These are phyloP conservation scores for Polychytrium aggregatum DNA, from an alignment of 192 early-diverging fungal genomes.

Conservation along the genomic window DNA sequence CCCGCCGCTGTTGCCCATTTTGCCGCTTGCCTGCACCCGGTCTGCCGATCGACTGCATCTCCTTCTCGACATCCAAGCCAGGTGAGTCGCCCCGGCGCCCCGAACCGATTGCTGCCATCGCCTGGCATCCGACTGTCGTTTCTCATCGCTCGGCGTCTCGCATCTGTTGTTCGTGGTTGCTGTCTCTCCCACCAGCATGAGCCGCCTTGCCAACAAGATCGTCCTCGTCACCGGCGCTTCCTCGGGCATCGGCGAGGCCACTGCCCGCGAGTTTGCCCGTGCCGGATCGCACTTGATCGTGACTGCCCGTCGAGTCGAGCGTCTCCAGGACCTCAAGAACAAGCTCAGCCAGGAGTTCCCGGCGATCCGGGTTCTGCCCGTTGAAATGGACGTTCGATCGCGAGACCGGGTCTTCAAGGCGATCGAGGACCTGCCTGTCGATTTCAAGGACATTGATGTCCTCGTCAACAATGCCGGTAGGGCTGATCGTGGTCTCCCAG, in stretches of 20 bases:
- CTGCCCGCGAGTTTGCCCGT: conserved; percentile 54
- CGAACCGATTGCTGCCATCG: too few species aligned
- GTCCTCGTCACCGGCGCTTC: conserved; percentile 57
- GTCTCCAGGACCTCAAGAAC: conserved; percentile 43
- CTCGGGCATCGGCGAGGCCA: conserved; percentile 61
- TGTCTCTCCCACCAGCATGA: too few species aligned
- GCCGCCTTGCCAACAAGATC: too few species aligned
- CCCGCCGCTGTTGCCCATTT: too few species aligned
- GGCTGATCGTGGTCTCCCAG: too few species aligned
- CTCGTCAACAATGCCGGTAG: conserved; percentile 81
- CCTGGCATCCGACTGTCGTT: too few species aligned
- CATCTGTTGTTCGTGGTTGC: too few species aligned
- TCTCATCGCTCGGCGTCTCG: too few species aligned
- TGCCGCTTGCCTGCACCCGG: too few species aligned
- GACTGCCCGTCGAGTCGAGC: conserved; percentile 37
- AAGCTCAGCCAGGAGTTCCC: conserved; percentile 37
- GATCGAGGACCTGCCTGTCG: conserved; percentile 33
- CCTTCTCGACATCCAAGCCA: too few species aligned
- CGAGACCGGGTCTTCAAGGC: conserved; percentile 23
- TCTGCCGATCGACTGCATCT: too few species aligned
- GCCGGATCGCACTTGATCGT: conserved; percentile 47
- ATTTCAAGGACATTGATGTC: conserved; percentile 57
- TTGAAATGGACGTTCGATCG: conserved; percentile 63
- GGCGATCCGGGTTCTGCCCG: conserved; percentile 39
- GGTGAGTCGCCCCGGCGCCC: too few species aligned